Evolutionary conservation across 495 filamentous ascomycete species (phyloP).

Genomic region (Penicillium lagena): DNA sequence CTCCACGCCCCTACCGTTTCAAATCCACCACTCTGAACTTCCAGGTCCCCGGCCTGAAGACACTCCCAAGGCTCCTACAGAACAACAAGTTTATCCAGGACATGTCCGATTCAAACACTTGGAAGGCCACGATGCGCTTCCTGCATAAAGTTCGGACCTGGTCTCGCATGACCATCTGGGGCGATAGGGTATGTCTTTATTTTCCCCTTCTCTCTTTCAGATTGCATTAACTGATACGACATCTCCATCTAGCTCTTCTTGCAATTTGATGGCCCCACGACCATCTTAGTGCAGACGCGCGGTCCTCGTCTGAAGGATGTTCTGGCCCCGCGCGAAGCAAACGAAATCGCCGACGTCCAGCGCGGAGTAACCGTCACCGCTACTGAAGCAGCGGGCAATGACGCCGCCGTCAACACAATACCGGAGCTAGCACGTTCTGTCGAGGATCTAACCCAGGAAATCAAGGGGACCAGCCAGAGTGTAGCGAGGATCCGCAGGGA

Average conservation of each 20-base stretch:
- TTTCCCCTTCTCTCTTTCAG: background rate
- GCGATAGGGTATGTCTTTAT: constrained; percentile 59
- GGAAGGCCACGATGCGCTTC: constrained; percentile 55
- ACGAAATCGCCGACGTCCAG: constrained; percentile 72
- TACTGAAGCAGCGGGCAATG: constrained; percentile 7
- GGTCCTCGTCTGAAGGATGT: constrained; percentile 69
- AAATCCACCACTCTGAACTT: constrained; percentile 68
- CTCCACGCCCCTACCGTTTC: constrained; percentile 78
- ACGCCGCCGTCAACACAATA: constrained; percentile 13
- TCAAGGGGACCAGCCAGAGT: constrained; percentile 30
- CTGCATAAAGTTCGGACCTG: constrained; percentile 66
- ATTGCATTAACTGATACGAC: constrained; percentile 1
- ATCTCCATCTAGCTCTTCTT: constrained; percentile 60
- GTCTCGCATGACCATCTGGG: constrained; percentile 78
- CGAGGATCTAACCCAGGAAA: constrained; percentile 26
- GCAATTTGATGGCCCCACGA: constrained; percentile 79
- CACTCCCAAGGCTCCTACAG: constrained; percentile 47
- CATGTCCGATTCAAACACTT: constrained; percentile 62
- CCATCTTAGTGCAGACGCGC: constrained; percentile 78
- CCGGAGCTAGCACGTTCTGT: constrained; percentile 25
- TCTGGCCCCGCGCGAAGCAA: constrained; percentile 66
- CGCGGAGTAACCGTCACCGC: constrained; percentile 48
- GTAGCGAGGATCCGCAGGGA: constrained; percentile 57
- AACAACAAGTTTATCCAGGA: constrained; percentile 63
- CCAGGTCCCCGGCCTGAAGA: constrained; percentile 62